Base-by-base conservation (phyloP, 2,329 filamentous ascomycete genomes). In the Sarocladium brachiariae region DNA sequence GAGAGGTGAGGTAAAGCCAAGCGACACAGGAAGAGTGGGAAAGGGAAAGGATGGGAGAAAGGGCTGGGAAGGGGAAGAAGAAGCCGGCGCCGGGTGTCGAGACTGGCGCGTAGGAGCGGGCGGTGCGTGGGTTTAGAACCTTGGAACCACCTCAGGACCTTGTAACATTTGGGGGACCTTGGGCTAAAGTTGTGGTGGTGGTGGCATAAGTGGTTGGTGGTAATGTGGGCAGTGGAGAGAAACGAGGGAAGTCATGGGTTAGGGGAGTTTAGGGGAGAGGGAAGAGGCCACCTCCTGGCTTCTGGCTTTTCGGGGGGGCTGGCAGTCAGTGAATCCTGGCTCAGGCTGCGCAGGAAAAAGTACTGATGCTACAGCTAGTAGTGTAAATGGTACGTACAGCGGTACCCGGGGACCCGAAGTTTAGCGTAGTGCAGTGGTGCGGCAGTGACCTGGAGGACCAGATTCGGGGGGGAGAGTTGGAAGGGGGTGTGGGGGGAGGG, bases 201-300 rank as follows among this genome's bases (percentile, higher is more conserved):
- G n/a, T n/a, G n/a, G n/a, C n/a, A n/a, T n/a, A n/a, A n/a, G n/a
- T n/a, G n/a, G n/a, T n/a, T n/a, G n/a, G n/a, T n/a, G n/a, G n/a
- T n/a, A 18, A 8, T 7, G 11, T 37, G 34, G 14, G 37, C 37
- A 41, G 37, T 52, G 21, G 48, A 50, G 10, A n/a, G n/a, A n/a
- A n/a, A n/a, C n/a, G 51, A n/a, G 47, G 49, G 43, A 27, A 21
- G 4, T 31, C 19, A 18, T 47, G 43, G 43, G 43, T 47, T 47
- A 47, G 43, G 43, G 43, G 43, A 47, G 43, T 47, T 47, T 33
- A 8, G 39, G n/a, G 21, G 9, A 23, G 37, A 39, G 19, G 7
- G 7, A 3, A 23, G n/a, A n/a, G n/a, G n/a, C 37, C 4, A 23
- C n/a, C 10, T 35, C 33, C 33, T 13, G 10, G n/a, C 33, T 35